A percentile compares a stretch with the other conserved stretches of the same genome.
These are phyloP conservation scores for Colletotrichum sp. DNA, from an alignment of 2,329 filamentous ascomycete species.

Conservation along the genomic window DNA sequence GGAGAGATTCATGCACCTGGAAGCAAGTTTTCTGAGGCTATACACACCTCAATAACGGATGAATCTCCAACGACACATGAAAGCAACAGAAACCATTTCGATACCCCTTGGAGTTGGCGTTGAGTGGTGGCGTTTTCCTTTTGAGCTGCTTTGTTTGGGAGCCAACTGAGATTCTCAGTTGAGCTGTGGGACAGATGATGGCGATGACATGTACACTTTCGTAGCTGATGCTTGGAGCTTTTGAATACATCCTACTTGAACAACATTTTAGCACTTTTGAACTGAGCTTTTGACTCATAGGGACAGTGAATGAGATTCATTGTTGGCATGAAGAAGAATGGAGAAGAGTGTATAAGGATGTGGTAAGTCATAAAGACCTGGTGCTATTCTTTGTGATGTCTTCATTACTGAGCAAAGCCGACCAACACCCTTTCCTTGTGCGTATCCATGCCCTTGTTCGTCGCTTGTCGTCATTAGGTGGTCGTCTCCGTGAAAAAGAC, in stretches of 20 bases:
- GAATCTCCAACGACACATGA: not conserved
- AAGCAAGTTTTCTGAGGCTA: not conserved
- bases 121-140: not conserved
- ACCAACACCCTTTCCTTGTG: not conserved
- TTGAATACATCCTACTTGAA: not conserved
- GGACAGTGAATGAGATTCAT: not conserved
- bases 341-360: not conserved
- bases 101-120: not conserved
- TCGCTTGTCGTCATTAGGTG: not conserved
- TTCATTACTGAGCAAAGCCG: not conserved
- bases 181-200: not conserved
- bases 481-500: too few relatives aligned
- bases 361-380: not conserved
- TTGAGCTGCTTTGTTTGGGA: rapidly evolving
- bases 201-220: not conserved
- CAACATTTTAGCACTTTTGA: not conserved
- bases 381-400: not conserved
- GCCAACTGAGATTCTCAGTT: not conserved
- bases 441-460: not conserved
- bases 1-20: not conserved
- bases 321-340: rapidly evolving
- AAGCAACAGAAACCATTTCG: not conserved
- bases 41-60: rapidly evolving
- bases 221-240: not conserved
- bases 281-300: too few relatives aligned